Base-by-base conservation (phyloP, 352 stramenopile species). In the Phytopythium helicoides region DNA sequence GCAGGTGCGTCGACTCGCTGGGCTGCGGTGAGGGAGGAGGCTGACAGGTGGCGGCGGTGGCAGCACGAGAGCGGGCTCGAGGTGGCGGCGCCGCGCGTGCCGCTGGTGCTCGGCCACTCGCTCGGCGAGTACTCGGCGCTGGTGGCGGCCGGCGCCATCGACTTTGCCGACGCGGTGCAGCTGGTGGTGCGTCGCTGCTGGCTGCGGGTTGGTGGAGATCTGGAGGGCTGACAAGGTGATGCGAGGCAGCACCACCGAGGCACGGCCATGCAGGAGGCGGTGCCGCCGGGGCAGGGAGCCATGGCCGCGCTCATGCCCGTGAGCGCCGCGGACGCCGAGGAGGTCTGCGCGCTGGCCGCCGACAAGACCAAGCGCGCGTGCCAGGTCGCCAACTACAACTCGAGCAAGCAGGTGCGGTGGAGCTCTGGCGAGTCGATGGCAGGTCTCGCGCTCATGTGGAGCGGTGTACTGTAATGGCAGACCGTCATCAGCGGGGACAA, bases 351-450 rank as follows among this genome's bases (percentile, higher is more conserved):
- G 31, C 41, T 71, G 36, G 74, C 73, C 6, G 64, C 73, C 12
- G 44, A 52, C 1, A 55, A 63, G 45, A 70, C 71, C 0, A 49
- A 56, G 14, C 69, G 65, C 33, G 68, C 84, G 7, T 94, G 85
- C 54, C 66, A 88, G 54, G 82, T 94, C 35, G 84, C 86, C 54
- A 96, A 96, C 68, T 91, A 92, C 69, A 96, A 96, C 69, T 93
- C 81, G 10, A 88, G 60, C 61, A 91, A 89, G 65, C 86, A 96
- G 73, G 80, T 80, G 25, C 10, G 45, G 18, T 11, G n/a, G n/a
- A n/a, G n/a, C n/a, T n/a, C n/a, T n/a, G n/a, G n/a, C n/a, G n/a
- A n/a, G n/a, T n/a, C n/a, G n/a, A n/a, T n/a, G n/a, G n/a, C n/a
- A n/a, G n/a, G n/a, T n/a, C n/a, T n/a, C n/a, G n/a, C n/a, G n/a